phyloP scores from a whole-genome alignment of 805 yeast genomes.

The Kregervanrija pseudodelftensis region DNA sequence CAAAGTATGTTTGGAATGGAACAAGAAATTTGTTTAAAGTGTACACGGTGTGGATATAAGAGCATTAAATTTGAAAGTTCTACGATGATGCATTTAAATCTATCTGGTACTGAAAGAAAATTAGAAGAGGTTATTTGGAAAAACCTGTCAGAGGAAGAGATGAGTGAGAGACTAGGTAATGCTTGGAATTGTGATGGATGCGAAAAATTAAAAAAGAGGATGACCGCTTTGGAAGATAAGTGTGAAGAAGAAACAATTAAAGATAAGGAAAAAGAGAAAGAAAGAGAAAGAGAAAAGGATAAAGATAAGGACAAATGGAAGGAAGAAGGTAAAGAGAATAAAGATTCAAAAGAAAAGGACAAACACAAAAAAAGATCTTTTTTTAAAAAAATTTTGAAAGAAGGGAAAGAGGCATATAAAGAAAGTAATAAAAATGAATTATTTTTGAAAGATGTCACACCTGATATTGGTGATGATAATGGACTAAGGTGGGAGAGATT shows the following conservation, averaged over 20 bases:
- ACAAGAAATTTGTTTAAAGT: constrained; percentile 53
- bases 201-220: constrained; percentile 23
- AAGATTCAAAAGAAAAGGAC: constrained; percentile 2
- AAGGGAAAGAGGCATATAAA: no score
- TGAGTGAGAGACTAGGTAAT: constrained; percentile 56
- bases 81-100: constrained; percentile 25
- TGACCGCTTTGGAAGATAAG: constrained; percentile 7
- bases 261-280: constrained; percentile 27
- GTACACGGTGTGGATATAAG: constrained; percentile 57
- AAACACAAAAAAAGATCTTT: constrained; percentile 2
- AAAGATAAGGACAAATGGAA: constrained; percentile 6
- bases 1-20: constrained; percentile 68
- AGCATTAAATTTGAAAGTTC: constrained; percentile 44
- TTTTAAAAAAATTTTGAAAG: no score
- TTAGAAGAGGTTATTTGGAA: constrained; percentile 58
- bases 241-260: constrained; percentile 2
- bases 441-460: no score
- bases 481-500: constrained; percentile 2
- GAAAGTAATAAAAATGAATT: no score
- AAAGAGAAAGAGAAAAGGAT: constrained; percentile 7
- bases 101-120: constrained; percentile 17
- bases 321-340: constrained; percentile 9
- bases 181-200: constrained; percentile 85
- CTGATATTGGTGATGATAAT: no score
- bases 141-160: constrained; percentile 56